Evolutionary conservation across 2,329 filamentous ascomycete species (phyloP).

Genomic region (Alternaria sp.): DNA sequence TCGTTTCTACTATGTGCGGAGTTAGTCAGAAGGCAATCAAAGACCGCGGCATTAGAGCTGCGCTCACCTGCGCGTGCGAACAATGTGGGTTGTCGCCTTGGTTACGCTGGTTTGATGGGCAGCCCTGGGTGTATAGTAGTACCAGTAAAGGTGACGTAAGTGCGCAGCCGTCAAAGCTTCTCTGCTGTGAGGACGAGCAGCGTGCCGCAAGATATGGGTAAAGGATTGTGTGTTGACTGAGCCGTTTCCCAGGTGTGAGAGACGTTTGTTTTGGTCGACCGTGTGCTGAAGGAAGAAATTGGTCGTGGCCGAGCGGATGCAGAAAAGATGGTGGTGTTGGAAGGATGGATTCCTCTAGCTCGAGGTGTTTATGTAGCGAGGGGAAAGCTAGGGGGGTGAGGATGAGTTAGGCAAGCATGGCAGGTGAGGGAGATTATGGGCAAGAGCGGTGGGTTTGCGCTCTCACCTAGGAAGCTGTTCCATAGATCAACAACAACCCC

Average conservation of each 20-base stretch:
- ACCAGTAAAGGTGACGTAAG: not conserved
- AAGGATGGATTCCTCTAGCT: not conserved
- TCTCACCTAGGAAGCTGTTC: not conserved
- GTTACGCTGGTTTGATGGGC: not conserved
- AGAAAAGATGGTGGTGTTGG: not conserved
- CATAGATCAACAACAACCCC: not conserved
- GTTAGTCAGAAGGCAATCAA: not conserved
- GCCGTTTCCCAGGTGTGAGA: not conserved
- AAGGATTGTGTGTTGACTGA: not conserved
- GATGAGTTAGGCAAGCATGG: not conserved
- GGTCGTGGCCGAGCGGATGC: not conserved
- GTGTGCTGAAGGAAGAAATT: not conserved
- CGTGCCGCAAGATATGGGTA: not conserved
- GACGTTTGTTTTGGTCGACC: no score
- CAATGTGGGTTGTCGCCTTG: not conserved
- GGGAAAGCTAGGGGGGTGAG: not conserved
- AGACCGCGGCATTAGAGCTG: not conserved
- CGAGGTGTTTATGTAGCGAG: not conserved
- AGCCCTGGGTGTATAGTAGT: not conserved
- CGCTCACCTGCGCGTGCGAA: not conserved
- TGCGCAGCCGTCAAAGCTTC: not conserved
- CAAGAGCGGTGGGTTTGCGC: not conserved
- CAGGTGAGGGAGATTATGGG: constrained; percentile 5
- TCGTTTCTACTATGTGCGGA: not conserved
- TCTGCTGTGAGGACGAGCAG: not conserved